phyloP scores from a whole-genome alignment of 495 filamentous ascomycete species.

The Aspergillus sclerotioniger region DNA sequence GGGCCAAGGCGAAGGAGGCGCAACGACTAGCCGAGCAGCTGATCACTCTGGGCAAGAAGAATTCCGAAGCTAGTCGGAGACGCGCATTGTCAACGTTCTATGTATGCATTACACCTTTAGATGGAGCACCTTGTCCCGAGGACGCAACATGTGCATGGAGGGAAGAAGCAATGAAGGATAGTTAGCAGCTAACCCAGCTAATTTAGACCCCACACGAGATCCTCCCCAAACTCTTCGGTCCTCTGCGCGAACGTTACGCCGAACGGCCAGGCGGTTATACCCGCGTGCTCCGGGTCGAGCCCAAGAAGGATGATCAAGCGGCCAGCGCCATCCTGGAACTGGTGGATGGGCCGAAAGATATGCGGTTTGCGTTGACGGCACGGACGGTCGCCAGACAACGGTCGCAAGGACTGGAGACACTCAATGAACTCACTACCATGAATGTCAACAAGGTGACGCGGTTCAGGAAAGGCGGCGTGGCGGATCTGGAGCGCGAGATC shows the following conservation, averaged over 20 bases:
- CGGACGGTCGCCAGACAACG: slow-evolving; percentile 67
- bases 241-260: slow-evolving; percentile 74
- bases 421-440: slow-evolving; percentile 66
- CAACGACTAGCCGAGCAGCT: slow-evolving; percentile 90
- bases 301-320: slow-evolving; percentile 71
- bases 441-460: slow-evolving; percentile 86
- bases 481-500: slow-evolving; percentile 69
- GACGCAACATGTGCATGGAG: background rate
- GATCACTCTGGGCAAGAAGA: slow-evolving; percentile 88
- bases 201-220: slow-evolving; percentile 59
- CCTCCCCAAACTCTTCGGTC: slow-evolving; percentile 84
- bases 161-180: background rate
- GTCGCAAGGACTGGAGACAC: slow-evolving; percentile 42
- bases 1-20: slow-evolving; percentile 94
- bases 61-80: slow-evolving; percentile 70
- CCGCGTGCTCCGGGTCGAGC: slow-evolving; percentile 84
- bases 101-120: slow-evolving; percentile 63
- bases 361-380: slow-evolving; percentile 91
- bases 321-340: slow-evolving; percentile 90
- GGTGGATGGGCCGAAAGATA: slow-evolving; percentile 91
- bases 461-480: slow-evolving; percentile 66
- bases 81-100: slow-evolving; percentile 74
- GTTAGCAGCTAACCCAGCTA: background rate
- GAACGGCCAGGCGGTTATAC: slow-evolving; percentile 90
- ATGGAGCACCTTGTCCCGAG: too few relatives aligned